Conservation (phyloP, 441 rosid species). For the Lepidium campestre region DNA sequence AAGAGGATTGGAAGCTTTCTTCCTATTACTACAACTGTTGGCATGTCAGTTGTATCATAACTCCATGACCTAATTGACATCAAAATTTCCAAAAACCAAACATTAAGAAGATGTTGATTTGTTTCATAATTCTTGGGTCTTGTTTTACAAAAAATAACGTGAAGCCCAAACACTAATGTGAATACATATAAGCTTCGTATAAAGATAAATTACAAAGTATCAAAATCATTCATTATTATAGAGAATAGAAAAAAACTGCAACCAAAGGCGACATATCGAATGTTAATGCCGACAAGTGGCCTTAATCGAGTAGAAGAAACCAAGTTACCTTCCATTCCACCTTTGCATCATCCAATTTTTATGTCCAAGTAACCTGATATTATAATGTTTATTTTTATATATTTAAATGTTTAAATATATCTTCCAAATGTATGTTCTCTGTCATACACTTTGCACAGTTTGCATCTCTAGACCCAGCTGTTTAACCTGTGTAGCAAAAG, state of each 20-base stretch:
- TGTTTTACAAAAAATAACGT: neutral
- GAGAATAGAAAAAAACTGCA: conserved; percentile 46
- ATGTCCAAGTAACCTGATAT: too few relatives aligned
- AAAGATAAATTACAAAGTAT: neutral
- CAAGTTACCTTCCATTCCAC: conserved; percentile 62
- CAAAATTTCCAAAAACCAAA: conserved; percentile 14
- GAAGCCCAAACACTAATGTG: too few relatives aligned
- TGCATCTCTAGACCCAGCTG: conserved; percentile 94
- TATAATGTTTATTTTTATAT: too few relatives aligned
- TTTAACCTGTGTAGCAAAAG: conserved; percentile 58
- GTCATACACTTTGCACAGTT: conserved; percentile 89
- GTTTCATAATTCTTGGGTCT: too few relatives aligned
- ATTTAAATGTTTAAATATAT: too few relatives aligned
- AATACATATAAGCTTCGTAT: neutral
- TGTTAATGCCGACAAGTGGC: conserved; percentile 68
- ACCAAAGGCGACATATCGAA: conserved; percentile 85
- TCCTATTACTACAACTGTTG: conserved; percentile 80
- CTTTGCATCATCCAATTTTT: conserved; percentile 71
- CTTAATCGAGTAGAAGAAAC: conserved; percentile 89
- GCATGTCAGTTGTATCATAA: conserved; percentile 79
- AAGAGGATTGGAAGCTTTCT: too few relatives aligned
- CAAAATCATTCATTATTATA: neutral
- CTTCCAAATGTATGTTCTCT: too few relatives aligned
- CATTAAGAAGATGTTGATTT: conserved; percentile 10
- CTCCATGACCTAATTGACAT: conserved; percentile 89